Conservation (phyloP, 2,329 filamentous ascomycete genomes). For the Pseudogymnoascus sp. region DNA sequence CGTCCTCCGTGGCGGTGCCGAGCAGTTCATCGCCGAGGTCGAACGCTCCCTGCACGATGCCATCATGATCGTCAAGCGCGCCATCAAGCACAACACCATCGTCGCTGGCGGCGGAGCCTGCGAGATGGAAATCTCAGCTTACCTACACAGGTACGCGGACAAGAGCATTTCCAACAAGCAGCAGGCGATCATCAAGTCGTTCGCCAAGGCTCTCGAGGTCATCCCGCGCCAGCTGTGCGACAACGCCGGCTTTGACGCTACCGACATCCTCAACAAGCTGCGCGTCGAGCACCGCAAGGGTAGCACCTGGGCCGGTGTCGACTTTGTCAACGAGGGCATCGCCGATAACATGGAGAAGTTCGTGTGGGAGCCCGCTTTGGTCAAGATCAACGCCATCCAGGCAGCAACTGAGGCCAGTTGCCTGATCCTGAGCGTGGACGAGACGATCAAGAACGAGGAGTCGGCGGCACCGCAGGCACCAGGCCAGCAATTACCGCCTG, state of each 20-base stretch:
- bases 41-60: constrained; percentile 96
- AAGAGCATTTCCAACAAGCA: constrained; percentile 91
- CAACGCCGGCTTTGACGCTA: constrained; percentile 96
- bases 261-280: constrained; percentile 92
- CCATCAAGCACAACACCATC: constrained; percentile 88
- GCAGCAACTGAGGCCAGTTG: constrained; percentile 93
- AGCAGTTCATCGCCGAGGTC: constrained; percentile 98
- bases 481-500: constrained; percentile 62
- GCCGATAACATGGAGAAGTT: constrained; percentile 91
- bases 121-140: constrained; percentile 95
- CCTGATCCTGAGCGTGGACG: constrained; percentile 90
- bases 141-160: constrained; percentile 88
- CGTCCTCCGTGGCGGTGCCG: constrained; percentile 86
- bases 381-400: constrained; percentile 96
- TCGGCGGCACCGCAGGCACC: constrained; percentile 77
- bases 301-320: constrained; percentile 88
- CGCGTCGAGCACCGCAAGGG: constrained; percentile 94
- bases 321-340: constrained; percentile 87
- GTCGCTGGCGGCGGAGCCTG: constrained; percentile 89
- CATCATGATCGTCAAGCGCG: constrained; percentile 99
- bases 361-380: constrained; percentile 92
- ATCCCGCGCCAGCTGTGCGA: constrained; percentile 96
- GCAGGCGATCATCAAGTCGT: constrained; percentile 94
- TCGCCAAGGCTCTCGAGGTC: constrained; percentile 93
- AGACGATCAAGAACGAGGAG: constrained; percentile 98